These are phyloP conservation scores for Berberis thunbergii DNA, from an alignment of 164 flowering plant genomes.

Conservation along the genomic window DNA sequence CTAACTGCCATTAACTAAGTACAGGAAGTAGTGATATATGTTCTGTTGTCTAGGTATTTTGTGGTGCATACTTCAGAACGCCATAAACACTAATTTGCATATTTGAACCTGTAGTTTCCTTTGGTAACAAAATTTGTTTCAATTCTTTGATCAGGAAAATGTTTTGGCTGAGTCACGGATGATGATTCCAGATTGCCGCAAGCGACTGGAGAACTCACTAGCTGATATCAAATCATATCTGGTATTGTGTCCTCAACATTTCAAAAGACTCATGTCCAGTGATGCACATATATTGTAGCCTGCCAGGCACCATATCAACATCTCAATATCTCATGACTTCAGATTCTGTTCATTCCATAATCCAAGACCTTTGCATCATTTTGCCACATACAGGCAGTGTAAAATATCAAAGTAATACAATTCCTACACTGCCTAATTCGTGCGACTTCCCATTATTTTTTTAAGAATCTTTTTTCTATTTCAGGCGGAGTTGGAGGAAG, in stretches of 20 bases:
- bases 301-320: not conserved
- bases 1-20: too few relatives aligned
- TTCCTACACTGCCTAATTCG: not conserved
- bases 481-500: conserved; percentile 64
- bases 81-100: too few relatives aligned
- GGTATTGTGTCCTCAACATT: conserved; percentile 26
- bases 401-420: not conserved
- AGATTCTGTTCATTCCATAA: not conserved
- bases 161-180: conserved; percentile 94
- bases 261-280: not conserved
- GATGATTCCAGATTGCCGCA: conserved; percentile 95
- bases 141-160: conserved; percentile 49
- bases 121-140: not conserved
- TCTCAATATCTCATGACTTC: not conserved
- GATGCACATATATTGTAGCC: not conserved
- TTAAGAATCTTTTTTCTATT: not conserved
- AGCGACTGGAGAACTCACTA: conserved; percentile 72
- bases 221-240: conserved; percentile 59
- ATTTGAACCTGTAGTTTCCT: not conserved
- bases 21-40: too few relatives aligned
- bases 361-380: not conserved
- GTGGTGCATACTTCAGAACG: too few relatives aligned
- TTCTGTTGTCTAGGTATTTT: too few relatives aligned
- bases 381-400: not conserved
- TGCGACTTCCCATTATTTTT: not conserved